Evolutionary conservation across 2,329 filamentous ascomycete species (phyloP).

Genomic region (Penicillium palitans): DNA sequence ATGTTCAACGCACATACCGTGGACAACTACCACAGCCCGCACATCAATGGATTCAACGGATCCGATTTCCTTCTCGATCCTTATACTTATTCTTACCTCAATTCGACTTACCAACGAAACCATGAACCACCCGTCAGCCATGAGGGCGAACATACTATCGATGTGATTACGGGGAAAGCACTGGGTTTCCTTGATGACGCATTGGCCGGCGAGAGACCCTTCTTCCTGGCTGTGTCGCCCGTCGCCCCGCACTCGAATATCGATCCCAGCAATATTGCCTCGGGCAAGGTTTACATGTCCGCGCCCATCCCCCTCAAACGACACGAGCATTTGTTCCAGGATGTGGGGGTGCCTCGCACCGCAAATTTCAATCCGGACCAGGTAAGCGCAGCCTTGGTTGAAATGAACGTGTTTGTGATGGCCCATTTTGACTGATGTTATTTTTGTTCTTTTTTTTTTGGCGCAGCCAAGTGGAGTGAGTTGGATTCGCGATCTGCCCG

Average conservation of each 20-base stretch:
- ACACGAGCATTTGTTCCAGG: constrained; percentile 63
- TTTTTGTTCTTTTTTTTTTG: background rate
- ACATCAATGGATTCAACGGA: constrained; percentile 40
- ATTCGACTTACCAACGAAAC: constrained; percentile 64
- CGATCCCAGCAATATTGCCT: constrained; percentile 37
- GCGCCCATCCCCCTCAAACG: constrained; percentile 60
- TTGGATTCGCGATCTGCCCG: constrained; percentile 48
- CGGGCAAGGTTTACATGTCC: constrained; percentile 38
- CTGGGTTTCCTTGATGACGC: constrained; percentile 64
- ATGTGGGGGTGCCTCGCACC: constrained; percentile 61
- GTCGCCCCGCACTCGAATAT: constrained; percentile 66
- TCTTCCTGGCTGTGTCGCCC: constrained; percentile 67
- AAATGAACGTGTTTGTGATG: background rate
- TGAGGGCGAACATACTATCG: constrained; percentile 57
- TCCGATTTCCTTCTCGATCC: constrained; percentile 49
- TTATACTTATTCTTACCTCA: constrained; percentile 66
- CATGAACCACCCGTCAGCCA: constrained; percentile 56
- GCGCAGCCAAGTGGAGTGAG: constrained; percentile 44
- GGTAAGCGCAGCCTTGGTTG: constrained; percentile 34
- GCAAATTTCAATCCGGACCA: constrained; percentile 66
- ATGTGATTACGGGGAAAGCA: constrained; percentile 61
- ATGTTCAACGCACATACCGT: constrained; percentile 55
- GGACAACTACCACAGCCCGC: constrained; percentile 49
- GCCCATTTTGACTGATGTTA: background rate
- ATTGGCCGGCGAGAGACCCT: constrained; percentile 56